phyloP scores from a whole-genome alignment of 1,284 basidiomycete species.

The Mixia osmundae region DNA sequence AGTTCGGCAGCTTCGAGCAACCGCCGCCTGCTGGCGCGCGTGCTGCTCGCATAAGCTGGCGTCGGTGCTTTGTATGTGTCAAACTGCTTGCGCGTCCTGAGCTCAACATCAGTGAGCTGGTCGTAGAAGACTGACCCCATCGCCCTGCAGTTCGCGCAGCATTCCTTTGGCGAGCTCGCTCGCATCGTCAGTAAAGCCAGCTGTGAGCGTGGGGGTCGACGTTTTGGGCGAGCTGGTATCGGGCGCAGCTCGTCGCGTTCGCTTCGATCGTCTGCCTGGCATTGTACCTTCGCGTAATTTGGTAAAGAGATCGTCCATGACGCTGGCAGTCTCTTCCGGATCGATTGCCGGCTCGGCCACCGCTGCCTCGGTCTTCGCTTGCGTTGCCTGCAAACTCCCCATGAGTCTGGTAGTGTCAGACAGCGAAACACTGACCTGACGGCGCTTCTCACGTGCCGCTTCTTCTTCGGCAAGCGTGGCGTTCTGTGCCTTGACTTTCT shows the following conservation, averaged over 20 bases:
- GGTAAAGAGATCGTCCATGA: background rate
- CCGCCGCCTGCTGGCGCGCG: no score
- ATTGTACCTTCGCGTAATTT: background rate
- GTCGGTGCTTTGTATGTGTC: no score
- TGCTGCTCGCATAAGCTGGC: no score
- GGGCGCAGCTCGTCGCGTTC: no score
- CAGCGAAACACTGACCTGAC: background rate
- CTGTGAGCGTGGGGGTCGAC: background rate
- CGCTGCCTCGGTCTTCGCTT: background rate
- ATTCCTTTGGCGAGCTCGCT: background rate
- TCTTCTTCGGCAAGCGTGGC: background rate
- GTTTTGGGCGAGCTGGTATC: background rate
- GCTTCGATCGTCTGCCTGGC: background rate
- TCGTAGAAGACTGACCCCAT: background rate
- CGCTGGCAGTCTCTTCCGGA: no score
- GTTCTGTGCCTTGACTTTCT: conserved; percentile 2
- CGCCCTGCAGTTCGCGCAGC: background rate
- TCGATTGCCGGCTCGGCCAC: background rate
- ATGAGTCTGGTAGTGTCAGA: background rate
- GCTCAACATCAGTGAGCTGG: background rate
- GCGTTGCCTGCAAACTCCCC: background rate
- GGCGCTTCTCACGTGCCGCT: background rate
- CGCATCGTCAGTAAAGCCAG: background rate
- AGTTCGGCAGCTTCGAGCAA: conserved; percentile 1
- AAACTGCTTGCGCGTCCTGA: no score